These are phyloP conservation scores for Escallonia herrerae DNA, from an alignment of 129 eudicot genomes.

Conservation along the genomic window DNA sequence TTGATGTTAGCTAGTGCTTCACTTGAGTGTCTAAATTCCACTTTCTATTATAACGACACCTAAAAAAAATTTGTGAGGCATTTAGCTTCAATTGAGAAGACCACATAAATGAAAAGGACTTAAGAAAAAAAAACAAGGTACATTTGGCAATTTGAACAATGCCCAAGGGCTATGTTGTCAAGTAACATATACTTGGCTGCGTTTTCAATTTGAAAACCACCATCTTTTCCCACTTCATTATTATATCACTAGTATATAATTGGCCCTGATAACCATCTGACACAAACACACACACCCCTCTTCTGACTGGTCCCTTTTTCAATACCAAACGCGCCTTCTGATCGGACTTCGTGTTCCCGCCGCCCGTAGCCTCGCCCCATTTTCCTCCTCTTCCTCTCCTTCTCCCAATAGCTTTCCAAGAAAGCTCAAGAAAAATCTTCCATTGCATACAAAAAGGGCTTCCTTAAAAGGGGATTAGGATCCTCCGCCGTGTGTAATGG, in stretches of 20 bases:
- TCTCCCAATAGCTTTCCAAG: slow-evolving; percentile 12
- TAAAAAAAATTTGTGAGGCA: no score
- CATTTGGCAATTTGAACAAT: no score
- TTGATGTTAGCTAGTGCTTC: no score
- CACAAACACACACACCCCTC: neutral
- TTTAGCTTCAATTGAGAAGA: no score
- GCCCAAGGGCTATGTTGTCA: no score
- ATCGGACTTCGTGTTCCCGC: slow-evolving; percentile 11
- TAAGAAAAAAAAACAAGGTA: no score
- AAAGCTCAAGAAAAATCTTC: slow-evolving; percentile 11
- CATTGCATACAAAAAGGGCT: slow-evolving; percentile 6
- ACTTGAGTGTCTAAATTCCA: no score
- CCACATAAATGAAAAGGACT: no score
- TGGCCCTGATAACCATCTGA: neutral
- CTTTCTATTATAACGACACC: no score
- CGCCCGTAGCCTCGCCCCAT: slow-evolving; percentile 14
- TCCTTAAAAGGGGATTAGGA: neutral
- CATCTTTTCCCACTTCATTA: neutral
- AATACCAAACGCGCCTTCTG: neutral
- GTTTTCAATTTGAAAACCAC: neutral
- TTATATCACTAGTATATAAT: neutral
- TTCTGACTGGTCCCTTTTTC: neutral
- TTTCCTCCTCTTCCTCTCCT: slow-evolving; percentile 4
- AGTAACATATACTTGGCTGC: no score
- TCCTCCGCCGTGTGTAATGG: slow-evolving; percentile 29